phyloP scores from a whole-genome alignment of 176 grass and related monocot genomes.

The Zea luxurians region DNA sequence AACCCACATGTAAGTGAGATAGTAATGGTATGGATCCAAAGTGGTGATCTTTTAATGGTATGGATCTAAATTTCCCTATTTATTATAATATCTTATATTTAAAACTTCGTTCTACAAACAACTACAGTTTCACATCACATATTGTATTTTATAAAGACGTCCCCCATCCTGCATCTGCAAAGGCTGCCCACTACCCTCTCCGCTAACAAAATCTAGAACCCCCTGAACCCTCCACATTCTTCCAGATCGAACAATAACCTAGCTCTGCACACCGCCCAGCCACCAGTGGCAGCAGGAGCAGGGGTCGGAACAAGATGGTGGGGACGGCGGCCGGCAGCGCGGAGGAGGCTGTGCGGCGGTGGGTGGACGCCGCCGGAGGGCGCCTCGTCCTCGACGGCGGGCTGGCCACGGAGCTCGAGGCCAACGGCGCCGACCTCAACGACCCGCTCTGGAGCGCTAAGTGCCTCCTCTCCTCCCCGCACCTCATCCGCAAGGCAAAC shows the following conservation, averaged over 20 bases:
- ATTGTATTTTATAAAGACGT: no score
- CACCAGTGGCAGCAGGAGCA: not conserved
- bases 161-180: no score
- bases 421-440: slow-evolving; percentile 88
- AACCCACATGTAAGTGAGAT: no score
- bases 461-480: slow-evolving; percentile 75
- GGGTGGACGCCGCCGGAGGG: slow-evolving; percentile 48
- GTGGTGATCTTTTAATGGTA: no score
- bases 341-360: slow-evolving; percentile 47
- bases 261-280: not conserved
- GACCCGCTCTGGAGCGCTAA: slow-evolving; percentile 99
- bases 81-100: no score
- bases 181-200: not conserved
- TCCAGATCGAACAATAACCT: not conserved
- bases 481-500: slow-evolving; percentile 77
- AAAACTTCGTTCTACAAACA: no score
- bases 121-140: no score
- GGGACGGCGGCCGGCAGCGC: slow-evolving; percentile 21
- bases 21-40: no score
- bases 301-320: slow-evolving; percentile 19
- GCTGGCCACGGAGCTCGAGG: slow-evolving; percentile 93
- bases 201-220: not conserved
- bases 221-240: not conserved
- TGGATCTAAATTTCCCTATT: no score
- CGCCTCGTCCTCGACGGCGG: slow-evolving; percentile 85